Percentiles rank a stretch among this genome's conserved stretches.
Conservation (phyloP, 1,284 basidiomycete genomes). For the Mycena sp. region DNA sequence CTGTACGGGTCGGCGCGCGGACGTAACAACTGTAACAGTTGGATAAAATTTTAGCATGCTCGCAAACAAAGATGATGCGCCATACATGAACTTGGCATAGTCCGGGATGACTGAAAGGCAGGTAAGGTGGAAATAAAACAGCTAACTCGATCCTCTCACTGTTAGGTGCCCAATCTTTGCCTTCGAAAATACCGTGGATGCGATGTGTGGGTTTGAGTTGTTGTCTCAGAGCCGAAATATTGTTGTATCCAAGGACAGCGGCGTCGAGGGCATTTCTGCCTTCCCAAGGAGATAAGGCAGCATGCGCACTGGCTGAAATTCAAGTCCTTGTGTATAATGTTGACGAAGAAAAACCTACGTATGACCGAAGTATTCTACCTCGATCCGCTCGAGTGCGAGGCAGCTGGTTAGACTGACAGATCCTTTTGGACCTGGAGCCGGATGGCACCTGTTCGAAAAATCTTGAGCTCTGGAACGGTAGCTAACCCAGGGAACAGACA, state of each 20-base stretch:
- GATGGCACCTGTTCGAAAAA: slow-evolving; percentile 60
- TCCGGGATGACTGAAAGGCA: slow-evolving; percentile 76
- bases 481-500: slow-evolving; percentile 48
- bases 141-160: slow-evolving; percentile 46
- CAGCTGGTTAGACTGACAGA: slow-evolving; percentile 62
- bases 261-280: slow-evolving; percentile 82
- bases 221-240: slow-evolving; percentile 76
- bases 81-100: slow-evolving; percentile 70
- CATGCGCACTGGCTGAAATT: slow-evolving; percentile 61
- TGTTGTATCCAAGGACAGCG: slow-evolving; percentile 76
- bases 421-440: slow-evolving; percentile 65
- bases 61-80: slow-evolving; percentile 2
- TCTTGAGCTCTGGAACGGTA: not conserved
- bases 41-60: not conserved
- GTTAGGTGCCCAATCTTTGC: slow-evolving; percentile 69
- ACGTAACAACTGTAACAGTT: slow-evolving; percentile 67
- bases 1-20: slow-evolving; percentile 73
- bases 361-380: slow-evolving; percentile 65
- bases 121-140: slow-evolving; percentile 1
- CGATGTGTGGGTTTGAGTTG: slow-evolving; percentile 70
- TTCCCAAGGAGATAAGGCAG: slow-evolving; percentile 77
- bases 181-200: slow-evolving; percentile 74
- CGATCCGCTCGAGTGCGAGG: slow-evolving; percentile 59
- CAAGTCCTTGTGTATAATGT: not conserved
- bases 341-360: slow-evolving; percentile 51